A percentile compares a stretch with the other conserved stretches of the same genome.
Evolutionary conservation across 768 basidiomycete genomes (phyloP).

Genomic region (Lentinus brumalis): DNA sequence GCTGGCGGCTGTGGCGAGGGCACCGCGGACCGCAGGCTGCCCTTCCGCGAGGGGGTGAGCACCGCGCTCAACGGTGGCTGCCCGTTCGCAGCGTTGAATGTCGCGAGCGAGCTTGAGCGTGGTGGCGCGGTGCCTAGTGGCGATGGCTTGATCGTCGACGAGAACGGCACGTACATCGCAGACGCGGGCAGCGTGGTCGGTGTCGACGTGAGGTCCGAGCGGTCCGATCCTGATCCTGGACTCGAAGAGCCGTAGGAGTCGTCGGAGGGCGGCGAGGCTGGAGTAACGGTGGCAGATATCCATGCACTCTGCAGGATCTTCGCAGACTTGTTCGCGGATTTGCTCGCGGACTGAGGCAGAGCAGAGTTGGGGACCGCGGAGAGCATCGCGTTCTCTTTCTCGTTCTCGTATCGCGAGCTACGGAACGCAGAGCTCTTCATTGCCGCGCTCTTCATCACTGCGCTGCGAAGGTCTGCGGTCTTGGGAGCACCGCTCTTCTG

Average conservation of each 20-base stretch:
- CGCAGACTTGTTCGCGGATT: constrained; percentile 17
- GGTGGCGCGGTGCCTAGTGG: constrained; percentile 13
- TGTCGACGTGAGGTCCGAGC: constrained; percentile 21
- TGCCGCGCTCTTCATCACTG: neutral
- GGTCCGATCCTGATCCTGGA: constrained; percentile 5
- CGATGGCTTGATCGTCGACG: constrained; percentile 21
- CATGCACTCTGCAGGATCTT: constrained; percentile 20
- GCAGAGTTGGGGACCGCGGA: constrained; percentile 6
- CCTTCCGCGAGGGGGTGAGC: constrained; percentile 10
- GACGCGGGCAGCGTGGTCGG: constrained; percentile 17
- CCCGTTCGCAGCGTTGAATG: constrained; percentile 8
- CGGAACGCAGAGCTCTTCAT: constrained; percentile 3
- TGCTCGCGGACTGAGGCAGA: neutral
- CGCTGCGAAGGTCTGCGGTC: neutral
- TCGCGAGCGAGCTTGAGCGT: constrained; percentile 20
- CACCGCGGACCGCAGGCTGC: constrained; percentile 3
- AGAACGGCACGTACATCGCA: constrained; percentile 21
- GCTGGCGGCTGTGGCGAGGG: constrained; percentile 12
- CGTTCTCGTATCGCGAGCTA: constrained; percentile 11
- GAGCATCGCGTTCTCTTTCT: constrained; percentile 7
- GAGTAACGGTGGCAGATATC: constrained; percentile 20
- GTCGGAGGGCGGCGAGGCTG: constrained; percentile 17
- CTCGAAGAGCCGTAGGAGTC: constrained; percentile 14
- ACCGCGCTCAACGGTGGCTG: constrained; percentile 12
- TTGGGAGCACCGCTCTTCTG: neutral